A percentile compares a stretch with the other conserved stretches of the same genome.
phyloP scores from a whole-genome alignment of 148 eudicot species.

The Chenopodium quinoa region DNA sequence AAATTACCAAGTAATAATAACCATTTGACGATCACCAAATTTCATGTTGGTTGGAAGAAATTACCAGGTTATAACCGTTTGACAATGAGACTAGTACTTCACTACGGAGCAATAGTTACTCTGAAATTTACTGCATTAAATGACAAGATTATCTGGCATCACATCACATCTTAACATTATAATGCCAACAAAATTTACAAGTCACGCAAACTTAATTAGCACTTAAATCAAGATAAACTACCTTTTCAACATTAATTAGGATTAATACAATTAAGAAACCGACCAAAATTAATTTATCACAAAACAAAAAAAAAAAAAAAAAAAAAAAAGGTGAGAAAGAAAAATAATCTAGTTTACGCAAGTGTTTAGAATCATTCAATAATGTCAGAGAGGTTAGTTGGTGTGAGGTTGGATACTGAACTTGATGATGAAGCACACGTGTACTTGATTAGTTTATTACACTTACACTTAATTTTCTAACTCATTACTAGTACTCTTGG shows the following conservation, averaged over 20 bases:
- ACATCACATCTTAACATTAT: not conserved
- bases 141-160: constrained; percentile 10
- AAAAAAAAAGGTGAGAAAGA: not conserved
- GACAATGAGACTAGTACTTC: too few species aligned
- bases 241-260: not conserved
- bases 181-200: constrained; percentile 11
- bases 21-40: too few species aligned
- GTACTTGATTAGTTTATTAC: constrained; percentile 17
- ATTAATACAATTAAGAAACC: not conserved
- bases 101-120: not conserved
- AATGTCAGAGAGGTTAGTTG: constrained; percentile 25
- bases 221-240: constrained; percentile 1
- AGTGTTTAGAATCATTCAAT: constrained; percentile 18
- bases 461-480: not conserved
- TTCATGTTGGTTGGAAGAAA: too few species aligned
- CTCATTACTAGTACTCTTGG: not conserved
- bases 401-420: constrained; percentile 28
- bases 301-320: not conserved
- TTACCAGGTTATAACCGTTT: too few species aligned
- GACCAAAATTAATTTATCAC: not conserved
- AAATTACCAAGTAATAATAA: too few species aligned
- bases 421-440: constrained; percentile 44
- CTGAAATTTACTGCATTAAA: not conserved
- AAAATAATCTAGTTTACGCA: not conserved
- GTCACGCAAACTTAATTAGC: constrained; percentile 27